phyloP scores from a whole-genome alignment of 805 yeast genomes.

The Saturnispora dispora region DNA sequence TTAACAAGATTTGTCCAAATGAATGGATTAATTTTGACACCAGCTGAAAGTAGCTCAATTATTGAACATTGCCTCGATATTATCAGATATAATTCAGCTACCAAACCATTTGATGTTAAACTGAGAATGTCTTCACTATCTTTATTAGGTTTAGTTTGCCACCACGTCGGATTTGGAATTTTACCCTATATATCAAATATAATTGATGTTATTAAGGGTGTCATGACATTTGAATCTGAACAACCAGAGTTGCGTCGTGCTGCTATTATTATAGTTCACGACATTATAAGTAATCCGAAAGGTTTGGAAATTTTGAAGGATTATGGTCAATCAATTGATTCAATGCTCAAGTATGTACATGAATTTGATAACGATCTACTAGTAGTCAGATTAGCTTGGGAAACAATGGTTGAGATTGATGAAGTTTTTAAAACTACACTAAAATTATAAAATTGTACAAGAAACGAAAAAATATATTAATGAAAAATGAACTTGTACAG shows the following conservation, averaged over 20 bases:
- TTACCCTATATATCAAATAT: slow-evolving; percentile 40
- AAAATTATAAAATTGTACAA: background rate
- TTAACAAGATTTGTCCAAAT: slow-evolving; percentile 47
- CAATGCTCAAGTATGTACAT: slow-evolving; percentile 34
- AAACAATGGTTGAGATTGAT: slow-evolving; percentile 27
- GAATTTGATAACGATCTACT: slow-evolving; percentile 48
- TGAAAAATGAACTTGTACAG: background rate
- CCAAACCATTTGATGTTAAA: slow-evolving; percentile 37
- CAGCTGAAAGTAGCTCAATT: slow-evolving; percentile 33
- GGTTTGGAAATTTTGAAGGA: slow-evolving; percentile 41
- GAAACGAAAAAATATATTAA: background rate
- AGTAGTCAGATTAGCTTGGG: slow-evolving; percentile 48
- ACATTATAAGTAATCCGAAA: slow-evolving; percentile 38
- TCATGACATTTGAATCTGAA: slow-evolving; percentile 48
- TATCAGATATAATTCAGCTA: background rate
- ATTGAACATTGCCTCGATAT: slow-evolving; percentile 19
- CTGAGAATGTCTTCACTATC: slow-evolving; percentile 84
- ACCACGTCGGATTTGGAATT: slow-evolving; percentile 38
- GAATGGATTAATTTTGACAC: slow-evolving; percentile 38
- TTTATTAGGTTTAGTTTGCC: slow-evolving; percentile 63
- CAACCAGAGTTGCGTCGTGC: slow-evolving; percentile 52
- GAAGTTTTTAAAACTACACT: slow-evolving; percentile 16
- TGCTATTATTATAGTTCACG: slow-evolving; percentile 61
- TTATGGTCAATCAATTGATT: slow-evolving; percentile 36
- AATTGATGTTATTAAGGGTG: slow-evolving; percentile 70